Evolutionary conservation across 495 filamentous ascomycete species (phyloP), one percentile per base, ranked within the genome.

Genomic region (Aspergillus heteromorphus): DNA sequence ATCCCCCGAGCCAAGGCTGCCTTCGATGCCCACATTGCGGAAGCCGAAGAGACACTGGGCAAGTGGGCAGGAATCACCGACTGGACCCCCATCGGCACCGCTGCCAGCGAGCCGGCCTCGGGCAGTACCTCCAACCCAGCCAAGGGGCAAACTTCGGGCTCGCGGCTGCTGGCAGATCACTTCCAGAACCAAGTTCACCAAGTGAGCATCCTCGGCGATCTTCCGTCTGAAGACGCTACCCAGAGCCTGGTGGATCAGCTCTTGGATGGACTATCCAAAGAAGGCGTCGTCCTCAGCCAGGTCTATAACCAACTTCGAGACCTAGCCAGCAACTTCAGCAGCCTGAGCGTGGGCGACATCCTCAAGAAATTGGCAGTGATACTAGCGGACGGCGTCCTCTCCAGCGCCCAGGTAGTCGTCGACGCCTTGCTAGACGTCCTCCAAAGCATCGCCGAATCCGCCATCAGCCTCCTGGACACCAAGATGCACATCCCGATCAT

Each of bases 401-500:
- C n/a, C 16, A 53, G 34, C 17, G 20, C 25, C 0, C 43, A 50
- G 18, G 56, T 58, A 0, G 56, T 54, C 2, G 43, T 49, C 0
- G 56, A 53, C n/a, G 45, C 56, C n/a, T 10, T 58, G 23, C n/a
- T 58, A 4, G 25, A 49, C 10, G 45, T 58, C 16, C 45, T 58
- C 4, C 2, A 13, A 9, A 19, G 2, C 2, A 0, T 58, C 0
- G 50, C 50, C 2, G 1, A 21, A 6, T 25, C 50, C 1, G 56
- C 56, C 6, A 0, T 54, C 14, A 21, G 1, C 4, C 13, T 58
- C 1, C 23, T 58, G 3, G 50, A 58, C 14, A 49, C 45, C 17
- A 58, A 58, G n/a, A 49, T 58, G 31, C 56, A 58, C 17, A 58
- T 54, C 43, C 56, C 56, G 0, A 36, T 58, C 23, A 58, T 58